Evolutionary conservation across 805 yeast genomes (phyloP), one percentile per base, ranked within the genome.

Genomic region (Cyberlindnera meyerae): DNA sequence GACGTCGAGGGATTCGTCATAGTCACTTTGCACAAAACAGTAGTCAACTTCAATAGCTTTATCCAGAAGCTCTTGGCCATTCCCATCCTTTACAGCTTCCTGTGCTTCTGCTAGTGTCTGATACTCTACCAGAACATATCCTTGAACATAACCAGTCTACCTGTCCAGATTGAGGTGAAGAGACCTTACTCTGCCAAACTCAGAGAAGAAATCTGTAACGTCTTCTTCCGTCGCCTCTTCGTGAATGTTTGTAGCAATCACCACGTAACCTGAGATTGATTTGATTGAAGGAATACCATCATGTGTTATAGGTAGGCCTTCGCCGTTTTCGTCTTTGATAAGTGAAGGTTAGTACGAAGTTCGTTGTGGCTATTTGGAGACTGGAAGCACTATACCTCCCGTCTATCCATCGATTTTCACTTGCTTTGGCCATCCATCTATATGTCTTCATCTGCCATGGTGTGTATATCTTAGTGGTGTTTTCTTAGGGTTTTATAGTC

Each of bases 201-300:
- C 73, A 24, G 63, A 54, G 42, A 69, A 66, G 24, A 55, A 50
- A 43, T 70, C 74, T 5, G 42, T 40, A 1, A 68, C 40, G 20
- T 66, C 71, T 32, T 68, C 74, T 34, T 70, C 75, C 8, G 68
- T 47, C 2, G 67, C 63, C 46, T 70, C 75, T 25, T 66, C 70
- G 37, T 70, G 71, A 13, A 70, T 34, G 25, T 65, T 65, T 0
- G 62, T 54, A 6, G 58, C 65, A 4, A 68, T 49, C 2, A 70
- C 18, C 6, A 68, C 60, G 55, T 66, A 69, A 11, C 73, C 75
- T 42, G 67, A 72, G 1, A 49, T 27, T 3, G 51, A 49, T n/a
- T 33, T 30, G 12, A 20, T 26, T 3, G 33, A 28, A 6, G 45
- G 34, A 3, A 38, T 18, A 0, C 52, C 52, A n/a, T 42, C 40